A percentile compares a stretch with the other conserved stretches of the same genome.
These are phyloP conservation scores for Xylariales sp. DNA, from an alignment of 2,329 filamentous ascomycete genomes.

Conservation along the genomic window DNA sequence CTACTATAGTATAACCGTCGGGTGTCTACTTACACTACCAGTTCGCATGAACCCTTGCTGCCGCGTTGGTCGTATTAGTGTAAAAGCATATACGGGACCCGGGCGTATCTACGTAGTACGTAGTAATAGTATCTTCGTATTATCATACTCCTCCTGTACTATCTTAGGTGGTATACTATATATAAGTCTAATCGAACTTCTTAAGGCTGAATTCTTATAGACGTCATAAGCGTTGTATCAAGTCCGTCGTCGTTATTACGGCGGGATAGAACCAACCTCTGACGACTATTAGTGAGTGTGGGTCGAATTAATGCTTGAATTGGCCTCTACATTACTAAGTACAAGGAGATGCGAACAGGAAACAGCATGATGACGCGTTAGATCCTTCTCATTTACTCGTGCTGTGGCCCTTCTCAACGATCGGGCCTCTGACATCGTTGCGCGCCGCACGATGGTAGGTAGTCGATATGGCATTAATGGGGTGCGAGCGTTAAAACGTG, in stretches of 20 bases:
- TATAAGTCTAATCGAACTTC: too few relatives aligned
- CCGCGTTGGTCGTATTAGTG: constrained; percentile 1
- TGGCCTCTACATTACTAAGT: background rate
- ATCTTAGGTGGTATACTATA: too few relatives aligned
- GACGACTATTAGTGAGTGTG: constrained; percentile 18
- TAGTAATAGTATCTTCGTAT: background rate
- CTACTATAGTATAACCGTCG: background rate
- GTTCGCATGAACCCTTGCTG: constrained; percentile 30
- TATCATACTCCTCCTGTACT: background rate
- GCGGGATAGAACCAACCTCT: background rate
- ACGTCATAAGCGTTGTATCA: background rate
- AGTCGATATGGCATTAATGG: constrained; percentile 7
- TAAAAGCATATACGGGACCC: constrained; percentile 11
- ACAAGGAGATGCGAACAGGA: constrained; percentile 7
- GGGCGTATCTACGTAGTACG: background rate
- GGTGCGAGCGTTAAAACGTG: constrained; percentile 13
- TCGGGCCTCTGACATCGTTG: background rate
- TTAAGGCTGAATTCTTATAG: too few relatives aligned
- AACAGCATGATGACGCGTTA: background rate
- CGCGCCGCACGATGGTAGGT: constrained; percentile 9
- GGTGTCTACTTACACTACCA: background rate
- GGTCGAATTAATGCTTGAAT: constrained; percentile 17
- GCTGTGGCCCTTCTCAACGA: background rate
- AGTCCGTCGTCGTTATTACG: background rate
- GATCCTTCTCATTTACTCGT: background rate